Percentiles rank a stretch among this genome's conserved stretches.
Conservation (phyloP, 768 basidiomycete genomes). For the Rhodosporidiobolus sp. region DNA sequence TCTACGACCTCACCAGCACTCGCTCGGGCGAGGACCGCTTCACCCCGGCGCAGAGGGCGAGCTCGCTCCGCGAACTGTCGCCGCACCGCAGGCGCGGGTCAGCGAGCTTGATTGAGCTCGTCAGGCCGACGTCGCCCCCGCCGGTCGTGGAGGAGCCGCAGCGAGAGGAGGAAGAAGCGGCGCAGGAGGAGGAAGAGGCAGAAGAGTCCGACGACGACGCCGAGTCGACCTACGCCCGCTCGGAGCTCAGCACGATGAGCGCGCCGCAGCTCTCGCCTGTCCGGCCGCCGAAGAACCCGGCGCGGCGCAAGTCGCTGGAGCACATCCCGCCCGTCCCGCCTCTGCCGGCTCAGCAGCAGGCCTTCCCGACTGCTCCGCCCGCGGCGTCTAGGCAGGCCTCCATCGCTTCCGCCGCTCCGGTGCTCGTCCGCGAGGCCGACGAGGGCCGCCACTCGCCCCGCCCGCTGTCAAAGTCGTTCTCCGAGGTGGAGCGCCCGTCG, state of each 20-base stretch:
- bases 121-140: background rate
- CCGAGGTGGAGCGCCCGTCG: background rate
- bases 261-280: slow-evolving; percentile 33
- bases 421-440: background rate
- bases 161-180: background rate
- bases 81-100: too few relatives aligned
- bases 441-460: background rate
- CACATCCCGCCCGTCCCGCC: background rate
- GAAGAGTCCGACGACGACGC: slow-evolving; percentile 9
- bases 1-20: too few relatives aligned
- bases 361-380: background rate
- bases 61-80: slow-evolving; percentile 1
- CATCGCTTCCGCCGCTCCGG: background rate
- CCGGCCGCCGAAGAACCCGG: slow-evolving; percentile 21
- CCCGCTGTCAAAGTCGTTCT: slow-evolving; percentile 3
- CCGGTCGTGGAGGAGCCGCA: background rate
- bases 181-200: background rate
- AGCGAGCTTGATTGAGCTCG: background rate
- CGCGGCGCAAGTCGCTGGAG: slow-evolving; percentile 1
- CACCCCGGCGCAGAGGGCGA: background rate
- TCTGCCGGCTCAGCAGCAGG: background rate
- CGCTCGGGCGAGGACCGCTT: too few relatives aligned
- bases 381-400: background rate
- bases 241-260: slow-evolving; percentile 22
- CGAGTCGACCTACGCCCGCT: slow-evolving; percentile 6